Evolutionary conservation across 306 rosid genomes (phyloP).

Genomic region (Vigna nakashimae): DNA sequence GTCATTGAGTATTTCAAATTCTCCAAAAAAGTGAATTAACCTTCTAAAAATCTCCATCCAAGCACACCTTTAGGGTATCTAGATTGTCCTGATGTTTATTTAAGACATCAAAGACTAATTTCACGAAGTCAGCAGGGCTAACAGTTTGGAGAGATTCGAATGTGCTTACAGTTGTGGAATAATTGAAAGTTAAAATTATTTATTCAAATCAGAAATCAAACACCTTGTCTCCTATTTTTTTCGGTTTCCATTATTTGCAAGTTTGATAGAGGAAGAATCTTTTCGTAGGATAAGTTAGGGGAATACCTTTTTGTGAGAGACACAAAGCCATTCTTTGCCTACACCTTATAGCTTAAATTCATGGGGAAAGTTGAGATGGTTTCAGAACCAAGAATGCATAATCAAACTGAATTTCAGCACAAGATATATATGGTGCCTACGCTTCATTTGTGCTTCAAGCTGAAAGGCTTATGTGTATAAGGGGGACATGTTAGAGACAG

Average conservation of each 20-base stretch:
- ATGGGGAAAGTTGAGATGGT: neutral
- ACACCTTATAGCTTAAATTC: slow-evolving; percentile 26
- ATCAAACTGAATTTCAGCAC: slow-evolving; percentile 1
- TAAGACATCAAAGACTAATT: slow-evolving; percentile 33
- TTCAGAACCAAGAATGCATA: neutral
- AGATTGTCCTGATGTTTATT: slow-evolving; percentile 26
- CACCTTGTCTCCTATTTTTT: no score
- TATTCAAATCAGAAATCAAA: no score
- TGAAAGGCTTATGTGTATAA: neutral
- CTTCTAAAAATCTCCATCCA: no score
- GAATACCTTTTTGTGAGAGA: slow-evolving; percentile 8
- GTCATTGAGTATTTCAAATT: no score
- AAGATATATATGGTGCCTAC: neutral
- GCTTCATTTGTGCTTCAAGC: slow-evolving; percentile 3
- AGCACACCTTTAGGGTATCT: neutral
- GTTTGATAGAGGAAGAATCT: slow-evolving; percentile 2
- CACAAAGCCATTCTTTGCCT: neutral
- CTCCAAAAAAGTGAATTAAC: no score
- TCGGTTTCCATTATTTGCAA: neutral
- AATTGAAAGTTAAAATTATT: no score
- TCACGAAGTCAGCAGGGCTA: slow-evolving; percentile 7
- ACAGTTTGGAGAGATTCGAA: slow-evolving; percentile 32
- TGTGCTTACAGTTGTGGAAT: slow-evolving; percentile 25
- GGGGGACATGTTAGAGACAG: neutral
- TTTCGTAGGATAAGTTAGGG: slow-evolving; percentile 11